A percentile compares a stretch with the other conserved stretches of the same genome.
Evolutionary conservation across 805 yeast genomes (phyloP).

Genomic region (Spathaspora gorwiae): DNA sequence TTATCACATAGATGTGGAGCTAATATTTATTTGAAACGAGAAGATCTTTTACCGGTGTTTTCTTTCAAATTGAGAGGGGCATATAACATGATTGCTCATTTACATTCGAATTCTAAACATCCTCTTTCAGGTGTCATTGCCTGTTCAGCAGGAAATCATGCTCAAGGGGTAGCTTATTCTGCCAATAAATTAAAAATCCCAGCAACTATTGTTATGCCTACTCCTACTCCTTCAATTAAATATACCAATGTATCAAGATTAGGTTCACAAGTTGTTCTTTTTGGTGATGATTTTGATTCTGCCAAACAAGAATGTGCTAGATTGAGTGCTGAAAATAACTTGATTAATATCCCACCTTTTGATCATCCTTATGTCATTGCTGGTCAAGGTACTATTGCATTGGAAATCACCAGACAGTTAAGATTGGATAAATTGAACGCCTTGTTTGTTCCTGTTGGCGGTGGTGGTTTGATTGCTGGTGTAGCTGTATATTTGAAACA

Average conservation of each 20-base stretch:
- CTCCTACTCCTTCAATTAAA: constrained; percentile 93
- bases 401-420: constrained; percentile 87
- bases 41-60: constrained; percentile 91
- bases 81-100: constrained; percentile 90
- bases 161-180: constrained; percentile 96
- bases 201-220: constrained; percentile 97
- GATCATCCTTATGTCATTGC: constrained; percentile 98
- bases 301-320: constrained; percentile 88
- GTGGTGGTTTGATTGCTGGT: constrained; percentile 95
- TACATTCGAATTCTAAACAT: constrained; percentile 52
- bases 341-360: constrained; percentile 94
- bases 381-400: constrained; percentile 96
- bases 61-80: constrained; percentile 97
- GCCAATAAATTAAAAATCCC: constrained; percentile 83
- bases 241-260: constrained; percentile 85
- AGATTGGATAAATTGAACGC: constrained; percentile 75
- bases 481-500: constrained; percentile 85
- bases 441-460: constrained; percentile 91
- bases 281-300: constrained; percentile 92
- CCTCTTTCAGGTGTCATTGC: constrained; percentile 88
- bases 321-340: constrained; percentile 61
- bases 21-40: constrained; percentile 78
- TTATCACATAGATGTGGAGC: constrained; percentile 73
- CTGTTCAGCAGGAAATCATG: constrained; percentile 98
- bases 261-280: constrained; percentile 90